Percentiles rank a stretch among this genome's conserved stretches.
Conservation (phyloP, 352 stramenopile genomes). For the Globisporangium megalacanthum region DNA sequence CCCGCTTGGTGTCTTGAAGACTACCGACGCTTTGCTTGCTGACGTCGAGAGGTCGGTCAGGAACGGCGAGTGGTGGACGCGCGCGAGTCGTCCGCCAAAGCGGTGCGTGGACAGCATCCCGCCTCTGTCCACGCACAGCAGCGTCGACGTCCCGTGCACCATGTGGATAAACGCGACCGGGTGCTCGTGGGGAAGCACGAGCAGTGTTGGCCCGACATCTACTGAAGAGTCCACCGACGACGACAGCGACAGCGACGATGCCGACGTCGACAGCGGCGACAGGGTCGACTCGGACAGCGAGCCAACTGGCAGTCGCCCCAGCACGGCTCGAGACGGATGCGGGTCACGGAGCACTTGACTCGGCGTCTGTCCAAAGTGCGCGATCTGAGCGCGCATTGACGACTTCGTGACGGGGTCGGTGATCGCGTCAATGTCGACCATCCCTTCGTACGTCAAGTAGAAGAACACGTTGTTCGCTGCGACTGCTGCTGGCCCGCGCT, state of each 20-base stretch:
- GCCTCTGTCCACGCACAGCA: slow-evolving; percentile 66
- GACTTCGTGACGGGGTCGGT: slow-evolving; percentile 90
- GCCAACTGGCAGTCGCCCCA: slow-evolving; percentile 1
- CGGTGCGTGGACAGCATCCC: slow-evolving; percentile 70
- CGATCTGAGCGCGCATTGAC: slow-evolving; percentile 95
- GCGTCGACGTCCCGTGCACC: slow-evolving; percentile 31
- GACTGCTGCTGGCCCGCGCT: slow-evolving; percentile 79
- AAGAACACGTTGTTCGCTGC: slow-evolving; percentile 98
- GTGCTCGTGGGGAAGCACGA: slow-evolving; percentile 54
- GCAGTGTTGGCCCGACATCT: slow-evolving; percentile 11
- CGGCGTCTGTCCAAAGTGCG: slow-evolving; percentile 97
- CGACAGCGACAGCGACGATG: background rate
- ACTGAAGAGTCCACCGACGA: background rate
- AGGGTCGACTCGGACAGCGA: background rate
- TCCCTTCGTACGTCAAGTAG: slow-evolving; percentile 98
- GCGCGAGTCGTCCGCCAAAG: slow-evolving; percentile 44
- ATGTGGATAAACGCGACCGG: slow-evolving; percentile 51
- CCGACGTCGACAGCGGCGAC: background rate
- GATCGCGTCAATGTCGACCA: slow-evolving; percentile 96
- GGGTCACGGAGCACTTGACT: slow-evolving; percentile 93
- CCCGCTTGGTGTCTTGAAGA: slow-evolving; percentile 27
- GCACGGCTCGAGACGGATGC: slow-evolving; percentile 53
- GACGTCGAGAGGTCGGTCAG: slow-evolving; percentile 37
- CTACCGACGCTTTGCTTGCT: slow-evolving; percentile 30
- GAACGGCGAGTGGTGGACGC: slow-evolving; percentile 47